These are phyloP conservation scores for Chrysanthemum lavandulifolium DNA, from an alignment of 129 eudicot genomes.

Conservation along the genomic window DNA sequence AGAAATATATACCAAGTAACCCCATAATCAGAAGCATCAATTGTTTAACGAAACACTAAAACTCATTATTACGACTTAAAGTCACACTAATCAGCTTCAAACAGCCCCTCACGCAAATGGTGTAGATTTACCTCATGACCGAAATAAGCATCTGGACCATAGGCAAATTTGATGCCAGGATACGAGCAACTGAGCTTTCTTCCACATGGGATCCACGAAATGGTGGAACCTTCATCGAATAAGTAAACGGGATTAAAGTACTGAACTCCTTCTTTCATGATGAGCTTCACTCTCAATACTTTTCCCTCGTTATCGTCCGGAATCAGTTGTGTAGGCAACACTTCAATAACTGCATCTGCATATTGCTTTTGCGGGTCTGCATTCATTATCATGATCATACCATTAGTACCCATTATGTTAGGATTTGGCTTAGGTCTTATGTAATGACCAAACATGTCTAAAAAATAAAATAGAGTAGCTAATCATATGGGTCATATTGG, in stretches of 20 bases:
- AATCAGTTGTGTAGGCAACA: slow-evolving; percentile 80
- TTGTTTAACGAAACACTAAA: no score
- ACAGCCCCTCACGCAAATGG: neutral
- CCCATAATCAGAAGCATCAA: no score
- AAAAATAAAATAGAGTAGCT: neutral
- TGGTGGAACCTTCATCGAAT: slow-evolving; percentile 92
- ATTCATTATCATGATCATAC: slow-evolving; percentile 10
- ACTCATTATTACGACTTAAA: no score
- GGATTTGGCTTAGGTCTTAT: neutral
- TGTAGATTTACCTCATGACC: slow-evolving; percentile 66
- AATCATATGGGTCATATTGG: neutral
- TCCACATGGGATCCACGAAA: slow-evolving; percentile 95
- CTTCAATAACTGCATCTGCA: slow-evolving; percentile 98
- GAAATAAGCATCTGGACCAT: slow-evolving; percentile 82
- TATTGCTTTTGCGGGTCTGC: slow-evolving; percentile 97
- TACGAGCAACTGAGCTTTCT: slow-evolving; percentile 92
- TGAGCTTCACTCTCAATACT: slow-evolving; percentile 82
- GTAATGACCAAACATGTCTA: neutral
- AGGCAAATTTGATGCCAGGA: slow-evolving; percentile 94
- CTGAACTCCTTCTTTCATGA: slow-evolving; percentile 93
- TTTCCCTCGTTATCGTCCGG: slow-evolving; percentile 90
- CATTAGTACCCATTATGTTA: neutral
- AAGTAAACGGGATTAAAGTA: slow-evolving; percentile 82
- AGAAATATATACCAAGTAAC: no score
- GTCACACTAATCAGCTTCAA: no score